Percentiles rank a stretch among this genome's conserved stretches.
Evolutionary conservation across 2,329 filamentous ascomycete species (phyloP).

Genomic region (Diaporthe velutina): DNA sequence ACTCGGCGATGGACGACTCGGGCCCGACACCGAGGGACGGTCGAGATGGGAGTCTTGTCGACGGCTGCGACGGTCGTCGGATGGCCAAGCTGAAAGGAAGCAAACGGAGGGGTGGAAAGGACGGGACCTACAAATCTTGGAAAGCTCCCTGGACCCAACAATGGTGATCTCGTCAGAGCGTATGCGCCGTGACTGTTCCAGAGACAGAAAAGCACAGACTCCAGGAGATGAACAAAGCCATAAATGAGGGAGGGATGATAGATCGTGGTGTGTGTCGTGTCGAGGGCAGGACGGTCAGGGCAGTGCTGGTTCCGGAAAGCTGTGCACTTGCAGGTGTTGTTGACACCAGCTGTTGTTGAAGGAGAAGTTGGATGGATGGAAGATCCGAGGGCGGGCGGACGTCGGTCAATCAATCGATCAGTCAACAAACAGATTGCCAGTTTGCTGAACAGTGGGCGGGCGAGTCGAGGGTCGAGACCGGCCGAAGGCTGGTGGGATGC

Average conservation of each 20-base stretch:
- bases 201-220: slow-evolving; percentile 29
- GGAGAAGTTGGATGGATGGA: slow-evolving; percentile 6
- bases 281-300: neutral
- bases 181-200: slow-evolving; percentile 22
- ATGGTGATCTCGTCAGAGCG: slow-evolving; percentile 15
- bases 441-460: slow-evolving; percentile 13
- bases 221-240: slow-evolving; percentile 8
- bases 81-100: neutral
- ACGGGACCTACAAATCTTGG: slow-evolving; percentile 28
- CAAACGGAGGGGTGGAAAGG: neutral
- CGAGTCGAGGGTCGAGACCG: slow-evolving; percentile 18
- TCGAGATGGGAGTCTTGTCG: neutral
- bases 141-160: slow-evolving; percentile 18
- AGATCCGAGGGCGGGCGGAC: neutral
- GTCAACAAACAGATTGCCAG: slow-evolving; percentile 26
- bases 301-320: neutral
- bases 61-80: neutral
- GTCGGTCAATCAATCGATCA: neutral
- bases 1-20: neutral
- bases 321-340: slow-evolving; percentile 1
- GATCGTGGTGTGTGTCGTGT: neutral
- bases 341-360: slow-evolving; percentile 19
- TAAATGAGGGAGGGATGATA: neutral
- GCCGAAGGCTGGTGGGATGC: slow-evolving; percentile 6
- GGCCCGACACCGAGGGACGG: neutral